Conservation (phyloP, 1,284 basidiomycete species). For the Ganoderma lucidum region DNA sequence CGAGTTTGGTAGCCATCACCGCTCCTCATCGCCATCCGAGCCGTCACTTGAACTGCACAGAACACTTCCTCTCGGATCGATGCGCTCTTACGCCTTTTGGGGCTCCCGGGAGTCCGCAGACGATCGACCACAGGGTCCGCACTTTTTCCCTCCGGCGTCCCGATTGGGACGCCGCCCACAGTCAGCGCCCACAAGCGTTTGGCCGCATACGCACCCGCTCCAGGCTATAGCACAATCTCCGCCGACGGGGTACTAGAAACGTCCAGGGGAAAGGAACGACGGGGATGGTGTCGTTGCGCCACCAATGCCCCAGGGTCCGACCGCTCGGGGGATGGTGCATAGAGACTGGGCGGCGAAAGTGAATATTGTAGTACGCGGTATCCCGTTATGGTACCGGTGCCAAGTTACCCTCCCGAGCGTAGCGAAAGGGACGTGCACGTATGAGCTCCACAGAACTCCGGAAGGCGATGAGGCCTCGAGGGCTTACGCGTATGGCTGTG, state of each 20-base stretch:
- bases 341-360: conserved; percentile 1
- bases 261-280: not conserved
- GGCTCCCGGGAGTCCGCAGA: no score
- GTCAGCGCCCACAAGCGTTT: conserved; percentile 1
- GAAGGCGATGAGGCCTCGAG: not conserved
- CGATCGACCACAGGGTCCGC: not conserved
- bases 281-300: not conserved
- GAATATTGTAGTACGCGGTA: not conserved
- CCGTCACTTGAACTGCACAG: not conserved
- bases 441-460: not conserved
- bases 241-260: not conserved
- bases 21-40: not conserved
- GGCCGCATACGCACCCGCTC: not conserved
- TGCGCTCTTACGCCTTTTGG: not conserved
- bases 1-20: not conserved
- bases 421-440: not conserved
- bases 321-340: not conserved
- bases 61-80: not conserved
- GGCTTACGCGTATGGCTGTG: not conserved
- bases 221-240: not conserved
- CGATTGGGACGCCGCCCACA: not conserved
- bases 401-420: not conserved
- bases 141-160: not conserved
- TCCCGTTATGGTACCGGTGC: not conserved
- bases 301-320: not conserved